Base-by-base conservation (phyloP, 192 early-diverging fungal species). In the Chytriomyces sp. region DNA sequence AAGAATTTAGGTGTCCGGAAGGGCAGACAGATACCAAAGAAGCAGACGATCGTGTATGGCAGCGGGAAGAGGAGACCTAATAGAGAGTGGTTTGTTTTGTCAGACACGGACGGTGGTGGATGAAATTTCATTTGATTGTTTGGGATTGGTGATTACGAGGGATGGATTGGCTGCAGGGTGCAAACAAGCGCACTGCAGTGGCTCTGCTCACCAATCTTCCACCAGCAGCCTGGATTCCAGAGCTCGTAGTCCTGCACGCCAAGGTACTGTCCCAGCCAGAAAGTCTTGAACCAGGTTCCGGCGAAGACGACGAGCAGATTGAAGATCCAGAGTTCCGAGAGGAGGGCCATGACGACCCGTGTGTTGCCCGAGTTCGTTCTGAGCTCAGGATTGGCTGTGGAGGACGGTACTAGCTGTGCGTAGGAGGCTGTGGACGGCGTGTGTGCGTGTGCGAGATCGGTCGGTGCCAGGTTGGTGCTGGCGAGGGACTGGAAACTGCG, bases 41-140 rank as follows among this genome's bases (percentile, higher is more conserved):
- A 84, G 75, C 86, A 87, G 61, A 87, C 78, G 52, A 87, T 55
- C 10, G 83, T 82, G 78, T 87, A 87, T 22, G 86, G 86, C 3
- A 87, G 59, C 6, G 86, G 86, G 4, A 87, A 70, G 22, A 87
- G 73, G 78, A 74, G 82, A 17, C 74, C 84, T 85, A 58, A 58
- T 56, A 44, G 26, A 37, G 17, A 12, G 14, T 39, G 22, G 37
- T 33, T 52, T 56, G 61, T 17, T 38, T 4, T 30, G 38, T 28
- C 17, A 10, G 39, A 73, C 14, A 73, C n/a, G n/a, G n/a, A n/a
- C n/a, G n/a, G n/a, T n/a, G n/a, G n/a, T n/a, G n/a, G n/a, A n/a
- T n/a, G n/a, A n/a, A n/a, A n/a, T n/a, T n/a, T n/a, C n/a, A n/a
- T n/a, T n/a, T n/a, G n/a, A n/a, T n/a, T n/a, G n/a, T n/a, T n/a